A percentile compares a stretch with the other conserved stretches of the same genome.
These are phyloP conservation scores for Sporothrix luriei DNA, from an alignment of 2,329 filamentous ascomycete species.

Conservation along the genomic window DNA sequence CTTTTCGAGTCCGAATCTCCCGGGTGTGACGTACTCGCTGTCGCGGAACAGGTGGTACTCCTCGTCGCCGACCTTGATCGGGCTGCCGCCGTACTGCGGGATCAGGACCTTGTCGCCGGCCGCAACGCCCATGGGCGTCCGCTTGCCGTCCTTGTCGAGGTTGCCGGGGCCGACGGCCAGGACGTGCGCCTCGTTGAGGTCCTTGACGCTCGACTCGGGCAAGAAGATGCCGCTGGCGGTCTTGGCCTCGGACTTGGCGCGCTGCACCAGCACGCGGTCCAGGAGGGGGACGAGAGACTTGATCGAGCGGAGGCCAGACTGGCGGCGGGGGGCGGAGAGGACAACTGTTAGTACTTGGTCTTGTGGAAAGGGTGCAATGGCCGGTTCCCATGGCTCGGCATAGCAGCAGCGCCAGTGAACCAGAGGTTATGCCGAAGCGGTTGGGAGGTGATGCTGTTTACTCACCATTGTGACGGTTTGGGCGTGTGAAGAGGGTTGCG, in stretches of 20 bases:
- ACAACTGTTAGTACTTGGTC: not conserved
- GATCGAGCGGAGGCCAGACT: conserved; percentile 85
- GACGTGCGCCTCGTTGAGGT: conserved; percentile 96
- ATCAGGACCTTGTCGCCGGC: conserved; percentile 93
- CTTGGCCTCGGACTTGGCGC: conserved; percentile 95
- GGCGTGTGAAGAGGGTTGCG: not conserved
- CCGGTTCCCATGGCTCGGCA: not conserved
- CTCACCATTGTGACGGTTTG: conserved; percentile 38
- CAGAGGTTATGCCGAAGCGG: not conserved
- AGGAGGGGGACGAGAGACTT: conserved; percentile 92
- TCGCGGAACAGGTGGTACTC: conserved; percentile 96
- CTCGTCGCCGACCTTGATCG: conserved; percentile 96
- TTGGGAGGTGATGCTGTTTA: not conserved
- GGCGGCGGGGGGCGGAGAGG: not conserved
- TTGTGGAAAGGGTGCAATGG: not conserved
- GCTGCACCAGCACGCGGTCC: conserved; percentile 97
- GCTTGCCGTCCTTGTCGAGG: conserved; percentile 85
- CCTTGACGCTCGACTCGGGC: conserved; percentile 94
- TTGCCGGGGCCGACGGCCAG: conserved; percentile 90
- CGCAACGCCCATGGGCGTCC: conserved; percentile 78
- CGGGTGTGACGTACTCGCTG: conserved; percentile 75
- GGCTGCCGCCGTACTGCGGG: conserved; percentile 92
- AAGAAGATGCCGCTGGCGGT: conserved; percentile 97
- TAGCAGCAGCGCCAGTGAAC: not conserved
- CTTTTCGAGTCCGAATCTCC: not conserved